Evolutionary conservation across 1,284 basidiomycete genomes (phyloP).

Genomic region (Cryptococcus sp.): DNA sequence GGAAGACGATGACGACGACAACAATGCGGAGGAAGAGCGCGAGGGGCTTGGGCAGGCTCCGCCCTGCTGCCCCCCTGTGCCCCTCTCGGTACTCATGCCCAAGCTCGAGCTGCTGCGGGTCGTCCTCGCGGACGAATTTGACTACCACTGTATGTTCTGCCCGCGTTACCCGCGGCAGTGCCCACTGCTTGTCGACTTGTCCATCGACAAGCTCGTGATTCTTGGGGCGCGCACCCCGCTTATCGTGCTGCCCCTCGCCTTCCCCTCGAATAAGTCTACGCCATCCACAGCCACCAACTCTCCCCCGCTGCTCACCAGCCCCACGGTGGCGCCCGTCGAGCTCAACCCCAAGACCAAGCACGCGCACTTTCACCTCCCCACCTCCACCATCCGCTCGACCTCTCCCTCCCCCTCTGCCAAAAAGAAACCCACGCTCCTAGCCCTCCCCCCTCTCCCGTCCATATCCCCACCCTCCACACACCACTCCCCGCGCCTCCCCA

Average conservation of each 20-base stretch:
- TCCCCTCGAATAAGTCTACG: slow-evolving; percentile 2
- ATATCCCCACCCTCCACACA: neutral
- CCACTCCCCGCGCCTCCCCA: neutral
- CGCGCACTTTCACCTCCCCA: neutral
- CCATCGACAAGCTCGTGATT: slow-evolving; percentile 11
- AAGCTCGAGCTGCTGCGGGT: slow-evolving; percentile 6
- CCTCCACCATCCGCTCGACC: neutral
- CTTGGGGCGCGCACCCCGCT: slow-evolving; percentile 15
- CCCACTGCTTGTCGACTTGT: slow-evolving; percentile 7
- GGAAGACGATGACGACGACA: slow-evolving; percentile 11
- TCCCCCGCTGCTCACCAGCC: neutral
- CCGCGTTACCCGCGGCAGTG: slow-evolving; percentile 8
- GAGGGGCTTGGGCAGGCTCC: neutral
- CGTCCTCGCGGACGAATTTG: slow-evolving; percentile 11
- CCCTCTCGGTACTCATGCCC: slow-evolving; percentile 9
- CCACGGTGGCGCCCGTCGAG: neutral
- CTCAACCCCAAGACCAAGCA: neutral
- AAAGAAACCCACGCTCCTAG: neutral
- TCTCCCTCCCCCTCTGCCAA: neutral
- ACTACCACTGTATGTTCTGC: slow-evolving; percentile 18
- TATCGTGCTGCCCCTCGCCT: slow-evolving; percentile 12
- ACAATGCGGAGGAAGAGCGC: neutral
- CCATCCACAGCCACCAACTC: neutral
- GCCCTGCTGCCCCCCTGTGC: slow-evolving; percentile 6
- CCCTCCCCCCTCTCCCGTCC: neutral